Percentiles rank a stretch among this genome's conserved stretches.
phyloP scores from a whole-genome alignment of 1,284 basidiomycete genomes.

The Boletus semigastroideus region DNA sequence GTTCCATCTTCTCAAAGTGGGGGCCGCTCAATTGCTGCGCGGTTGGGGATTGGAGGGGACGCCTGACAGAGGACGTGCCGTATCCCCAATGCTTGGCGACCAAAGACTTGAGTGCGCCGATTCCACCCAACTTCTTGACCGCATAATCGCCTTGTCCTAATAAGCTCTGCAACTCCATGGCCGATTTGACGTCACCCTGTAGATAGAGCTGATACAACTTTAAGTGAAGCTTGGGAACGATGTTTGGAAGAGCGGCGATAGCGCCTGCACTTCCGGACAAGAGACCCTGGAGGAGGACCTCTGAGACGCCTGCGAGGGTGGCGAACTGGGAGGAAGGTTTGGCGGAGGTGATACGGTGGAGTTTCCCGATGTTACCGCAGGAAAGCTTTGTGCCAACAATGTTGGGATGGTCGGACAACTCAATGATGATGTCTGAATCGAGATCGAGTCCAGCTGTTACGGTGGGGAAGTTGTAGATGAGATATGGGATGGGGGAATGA shows the following conservation, averaged over 20 bases:
- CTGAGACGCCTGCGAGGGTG: slow-evolving; percentile 63
- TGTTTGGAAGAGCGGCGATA: slow-evolving; percentile 76
- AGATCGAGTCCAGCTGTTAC: slow-evolving; percentile 86
- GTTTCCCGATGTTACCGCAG: slow-evolving; percentile 83
- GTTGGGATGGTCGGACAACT: slow-evolving; percentile 78
- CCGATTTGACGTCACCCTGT: slow-evolving; percentile 61
- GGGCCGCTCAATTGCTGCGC: slow-evolving; percentile 33
- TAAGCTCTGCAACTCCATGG: slow-evolving; percentile 66
- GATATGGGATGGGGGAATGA: slow-evolving; percentile 77
- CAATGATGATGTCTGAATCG: slow-evolving; percentile 76
- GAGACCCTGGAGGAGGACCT: slow-evolving; percentile 68
- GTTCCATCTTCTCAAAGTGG: slow-evolving; percentile 42
- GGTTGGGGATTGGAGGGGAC: slow-evolving; percentile 53
- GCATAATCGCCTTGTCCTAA: slow-evolving; percentile 77
- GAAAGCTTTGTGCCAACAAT: slow-evolving; percentile 89
- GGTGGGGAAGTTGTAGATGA: slow-evolving; percentile 90
- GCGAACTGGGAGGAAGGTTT: slow-evolving; percentile 56
- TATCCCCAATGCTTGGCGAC: slow-evolving; percentile 70
- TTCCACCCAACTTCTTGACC: slow-evolving; percentile 67
- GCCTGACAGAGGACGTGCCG: slow-evolving; percentile 56
- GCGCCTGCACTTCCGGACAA: slow-evolving; percentile 66
- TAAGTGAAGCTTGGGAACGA: slow-evolving; percentile 73
- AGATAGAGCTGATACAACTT: slow-evolving; percentile 60
- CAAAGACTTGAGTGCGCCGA: slow-evolving; percentile 70
- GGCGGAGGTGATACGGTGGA: slow-evolving; percentile 67